Evolutionary conservation across 139 green algal species (phyloP).

Genomic region (Auxenochlorella protothecoides): DNA sequence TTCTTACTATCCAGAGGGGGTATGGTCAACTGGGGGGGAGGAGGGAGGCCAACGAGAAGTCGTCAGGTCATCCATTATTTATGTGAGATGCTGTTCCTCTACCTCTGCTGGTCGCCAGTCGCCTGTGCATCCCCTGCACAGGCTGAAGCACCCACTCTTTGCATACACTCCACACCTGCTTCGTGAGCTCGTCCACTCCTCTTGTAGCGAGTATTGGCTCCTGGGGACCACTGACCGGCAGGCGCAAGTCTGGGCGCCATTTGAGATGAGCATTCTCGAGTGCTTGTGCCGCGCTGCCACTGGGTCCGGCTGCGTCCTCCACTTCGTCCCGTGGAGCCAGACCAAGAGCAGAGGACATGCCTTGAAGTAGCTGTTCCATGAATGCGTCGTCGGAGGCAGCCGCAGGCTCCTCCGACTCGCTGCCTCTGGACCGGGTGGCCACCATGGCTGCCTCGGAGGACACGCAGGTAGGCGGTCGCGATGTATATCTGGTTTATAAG

Average conservation of each 20-base stretch:
- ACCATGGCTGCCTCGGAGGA: no score
- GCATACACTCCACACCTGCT: not conserved
- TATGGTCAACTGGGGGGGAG: not conserved
- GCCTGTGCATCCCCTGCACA: not conserved
- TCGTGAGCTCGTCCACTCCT: not conserved
- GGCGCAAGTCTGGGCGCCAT: not conserved
- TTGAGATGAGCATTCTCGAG: not conserved
- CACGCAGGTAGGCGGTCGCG: no score
- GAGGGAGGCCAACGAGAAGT: not conserved
- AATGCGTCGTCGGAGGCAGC: not conserved
- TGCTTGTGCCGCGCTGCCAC: not conserved
- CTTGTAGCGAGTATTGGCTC: not conserved
- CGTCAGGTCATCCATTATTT: no score
- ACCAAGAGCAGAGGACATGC: no score
- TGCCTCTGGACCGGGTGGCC: no score
- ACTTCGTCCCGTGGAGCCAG: not conserved
- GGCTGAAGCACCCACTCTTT: not conserved
- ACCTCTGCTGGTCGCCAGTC: not conserved
- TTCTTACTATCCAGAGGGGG: conserved; percentile 6
- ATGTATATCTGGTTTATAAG: no score
- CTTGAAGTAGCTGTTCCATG: no score
- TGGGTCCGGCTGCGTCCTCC: not conserved
- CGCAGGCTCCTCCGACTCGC: not conserved
- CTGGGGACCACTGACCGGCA: not conserved
- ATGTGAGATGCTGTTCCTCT: no score